Base-by-base conservation (phyloP, 2,329 filamentous ascomycete genomes). In the Arachnopeziza araneosa region DNA sequence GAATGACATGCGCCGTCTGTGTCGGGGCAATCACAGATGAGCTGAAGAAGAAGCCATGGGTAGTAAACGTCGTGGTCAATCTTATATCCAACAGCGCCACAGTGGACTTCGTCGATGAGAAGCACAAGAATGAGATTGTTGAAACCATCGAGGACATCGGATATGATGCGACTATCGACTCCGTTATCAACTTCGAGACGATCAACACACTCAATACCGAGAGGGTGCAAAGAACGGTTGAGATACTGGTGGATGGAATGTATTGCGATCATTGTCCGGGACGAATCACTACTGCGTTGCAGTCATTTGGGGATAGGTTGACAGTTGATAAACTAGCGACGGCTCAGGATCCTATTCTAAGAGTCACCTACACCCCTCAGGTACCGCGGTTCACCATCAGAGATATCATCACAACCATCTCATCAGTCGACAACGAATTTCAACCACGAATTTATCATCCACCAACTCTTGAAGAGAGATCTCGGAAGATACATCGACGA, bases 391-490 rank as follows among this genome's bases (percentile, higher is more conserved):
- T 96, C 68, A 96, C 90, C 0, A 83, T 96, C 64, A 84, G 93
- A 54, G 81, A 84, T 8, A 90, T 97, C 50, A 77, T 96, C 14
- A 75, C 78, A 14, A 80, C 83, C 1, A 89, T 97, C 55, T 79
- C 84, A 58, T 80, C 80, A 5, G 79, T 83, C 6, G 88, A 96
- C 67, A 76, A 81, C 1, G 82, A 79, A 0, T 88, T 96, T 63
- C 77, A 76, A 24, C 83, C 87, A 1, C 85, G 82, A 1, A 83
- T 97, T 14, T 87, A 91, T 70, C 90, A 93, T 64, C 87, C 90
- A 0, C 90, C 89, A 0, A 92, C 88, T 0, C 81, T 96, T 4
- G 93, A 96, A 73, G 90, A 96, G 69, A 84, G 90, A 10, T 90
- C 91, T 2, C 84, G 83, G 64, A 77, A 80, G 49, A 90, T 96